Evolutionary conservation across 176 grass and related monocot species (phyloP).

Genomic region (Triticum monococcum): DNA sequence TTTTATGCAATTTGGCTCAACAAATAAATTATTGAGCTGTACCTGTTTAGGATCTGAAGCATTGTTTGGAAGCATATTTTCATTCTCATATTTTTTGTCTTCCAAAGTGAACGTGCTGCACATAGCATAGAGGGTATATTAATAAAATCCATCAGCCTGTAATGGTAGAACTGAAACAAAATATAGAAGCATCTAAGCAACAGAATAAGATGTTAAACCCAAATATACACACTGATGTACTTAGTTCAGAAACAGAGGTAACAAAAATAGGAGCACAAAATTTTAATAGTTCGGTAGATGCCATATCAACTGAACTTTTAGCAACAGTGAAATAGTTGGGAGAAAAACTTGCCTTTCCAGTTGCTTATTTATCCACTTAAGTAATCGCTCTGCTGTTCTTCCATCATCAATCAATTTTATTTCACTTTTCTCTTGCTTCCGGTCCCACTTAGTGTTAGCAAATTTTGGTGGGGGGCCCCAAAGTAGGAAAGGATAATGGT

Average conservation of each 20-base stretch:
- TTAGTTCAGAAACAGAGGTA: not conserved
- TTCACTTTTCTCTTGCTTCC: constrained; percentile 80
- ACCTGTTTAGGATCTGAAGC: constrained; percentile 76
- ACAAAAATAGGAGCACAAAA: constrained; percentile 5
- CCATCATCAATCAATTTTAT: constrained; percentile 81
- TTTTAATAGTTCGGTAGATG: not conserved
- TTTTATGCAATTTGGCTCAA: constrained; percentile 7
- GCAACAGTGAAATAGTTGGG: not conserved
- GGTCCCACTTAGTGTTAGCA: constrained; percentile 56
- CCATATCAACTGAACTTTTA: constrained; percentile 9
- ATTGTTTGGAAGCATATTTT: constrained; percentile 68
- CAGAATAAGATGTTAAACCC: not conserved
- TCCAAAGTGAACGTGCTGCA: constrained; percentile 92
- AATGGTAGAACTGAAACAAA: not conserved
- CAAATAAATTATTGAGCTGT: constrained; percentile 8
- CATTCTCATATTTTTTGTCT: constrained; percentile 90
- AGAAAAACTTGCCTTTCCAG: constrained; percentile 63
- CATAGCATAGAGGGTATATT: constrained; percentile 20
- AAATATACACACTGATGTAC: not conserved
- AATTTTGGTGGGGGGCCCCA: constrained; percentile 88
- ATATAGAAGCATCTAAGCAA: not conserved
- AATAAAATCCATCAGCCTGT: constrained; percentile 17
- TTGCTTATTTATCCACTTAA: constrained; percentile 94
- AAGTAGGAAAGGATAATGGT: constrained; percentile 83
- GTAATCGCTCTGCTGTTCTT: constrained; percentile 81